Evolutionary conservation across 163 green algal species (phyloP).

Genomic region (Scenedesmus sp.): DNA sequence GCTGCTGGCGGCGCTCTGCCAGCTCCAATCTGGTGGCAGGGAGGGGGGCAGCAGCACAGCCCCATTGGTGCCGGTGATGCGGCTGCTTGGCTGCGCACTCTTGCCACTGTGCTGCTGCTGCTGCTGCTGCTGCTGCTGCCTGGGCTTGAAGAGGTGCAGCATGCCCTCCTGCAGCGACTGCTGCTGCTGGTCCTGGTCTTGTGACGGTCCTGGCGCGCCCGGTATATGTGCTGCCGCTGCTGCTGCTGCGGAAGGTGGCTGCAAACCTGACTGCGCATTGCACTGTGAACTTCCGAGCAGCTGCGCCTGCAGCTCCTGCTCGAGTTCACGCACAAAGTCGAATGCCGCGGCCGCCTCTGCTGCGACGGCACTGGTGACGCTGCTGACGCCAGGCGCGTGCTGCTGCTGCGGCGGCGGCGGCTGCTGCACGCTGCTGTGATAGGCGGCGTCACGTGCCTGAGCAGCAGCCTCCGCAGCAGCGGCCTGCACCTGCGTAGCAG

Average conservation of each 20-base stretch:
- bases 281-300: slow-evolving; percentile 22
- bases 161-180: neutral
- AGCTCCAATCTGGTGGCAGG: neutral
- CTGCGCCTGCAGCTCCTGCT: slow-evolving; percentile 17
- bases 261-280: neutral
- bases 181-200: neutral
- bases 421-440: neutral
- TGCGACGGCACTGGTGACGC: neutral
- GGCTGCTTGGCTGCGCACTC: neutral
- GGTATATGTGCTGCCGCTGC: neutral
- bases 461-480: neutral
- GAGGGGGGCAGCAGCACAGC: neutral
- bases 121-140: slow-evolving; percentile 20
- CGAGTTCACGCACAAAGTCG: neutral
- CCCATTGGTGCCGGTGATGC: neutral
- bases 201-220: too few relatives aligned
- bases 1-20: neutral
- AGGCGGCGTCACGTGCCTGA: neutral
- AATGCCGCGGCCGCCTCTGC: neutral
- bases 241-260: neutral
- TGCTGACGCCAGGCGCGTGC: neutral
- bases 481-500: neutral
- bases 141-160: neutral
- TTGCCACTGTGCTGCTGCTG: neutral
- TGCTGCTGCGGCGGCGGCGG: neutral